Conservation (phyloP, 441 rosid species). For the Populus tomentosa region DNA sequence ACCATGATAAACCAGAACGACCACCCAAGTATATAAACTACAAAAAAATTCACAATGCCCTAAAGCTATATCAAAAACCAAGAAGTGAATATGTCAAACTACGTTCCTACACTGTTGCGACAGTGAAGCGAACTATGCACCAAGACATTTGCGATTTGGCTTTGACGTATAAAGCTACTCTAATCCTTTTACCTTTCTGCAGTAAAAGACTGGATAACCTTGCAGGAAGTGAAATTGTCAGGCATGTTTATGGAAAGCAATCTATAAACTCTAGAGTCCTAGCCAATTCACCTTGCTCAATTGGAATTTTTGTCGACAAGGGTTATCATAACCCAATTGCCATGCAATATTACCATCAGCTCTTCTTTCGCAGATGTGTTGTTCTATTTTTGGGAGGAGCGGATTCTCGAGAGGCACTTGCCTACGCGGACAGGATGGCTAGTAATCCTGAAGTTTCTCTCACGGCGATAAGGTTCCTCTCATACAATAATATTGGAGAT, state of each 20-base stretch:
- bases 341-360: background rate
- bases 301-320: constrained; percentile 54
- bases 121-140: constrained; percentile 57
- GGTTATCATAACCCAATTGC: constrained; percentile 25
- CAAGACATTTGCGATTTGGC: constrained; percentile 72
- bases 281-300: constrained; percentile 66
- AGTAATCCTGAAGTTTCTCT: constrained; percentile 25
- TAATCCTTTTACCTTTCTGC: constrained; percentile 59
- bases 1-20: constrained; percentile 31
- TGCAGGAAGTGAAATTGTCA: constrained; percentile 31
- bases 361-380: constrained; percentile 22
- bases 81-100: constrained; percentile 31
- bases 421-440: constrained; percentile 52
- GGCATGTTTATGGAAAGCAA: constrained; percentile 21
- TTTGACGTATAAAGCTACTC: constrained; percentile 33
- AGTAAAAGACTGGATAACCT: constrained; percentile 20
- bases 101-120: constrained; percentile 40
- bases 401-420: constrained; percentile 66
- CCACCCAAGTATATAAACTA: constrained; percentile 15
- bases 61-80: constrained; percentile 37
- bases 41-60: constrained; percentile 38
- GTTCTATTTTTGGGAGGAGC: constrained; percentile 69
- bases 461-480: background rate
- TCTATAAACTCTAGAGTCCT: constrained; percentile 38
- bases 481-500: constrained; percentile 26